phyloP scores from a whole-genome alignment of 768 basidiomycete genomes.

The Auricularia heimuer region DNA sequence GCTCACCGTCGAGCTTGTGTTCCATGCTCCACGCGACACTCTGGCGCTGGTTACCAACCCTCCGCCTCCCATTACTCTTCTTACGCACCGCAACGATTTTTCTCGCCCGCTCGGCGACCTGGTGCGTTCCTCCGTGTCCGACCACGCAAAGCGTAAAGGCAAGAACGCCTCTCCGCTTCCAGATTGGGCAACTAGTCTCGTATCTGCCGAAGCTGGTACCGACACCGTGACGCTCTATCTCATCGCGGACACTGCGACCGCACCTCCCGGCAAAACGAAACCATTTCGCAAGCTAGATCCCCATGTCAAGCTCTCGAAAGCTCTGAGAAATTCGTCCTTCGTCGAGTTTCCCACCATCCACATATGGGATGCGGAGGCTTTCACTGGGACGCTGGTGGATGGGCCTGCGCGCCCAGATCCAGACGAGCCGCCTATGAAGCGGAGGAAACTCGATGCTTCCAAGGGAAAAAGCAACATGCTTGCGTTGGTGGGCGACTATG shows the following conservation, averaged over 20 bases:
- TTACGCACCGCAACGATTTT: slow-evolving; percentile 57
- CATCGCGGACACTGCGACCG: slow-evolving; percentile 27
- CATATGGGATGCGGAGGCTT: slow-evolving; percentile 53
- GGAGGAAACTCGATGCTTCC: slow-evolving; percentile 42
- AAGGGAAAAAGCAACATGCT: slow-evolving; percentile 46
- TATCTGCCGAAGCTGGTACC: slow-evolving; percentile 45
- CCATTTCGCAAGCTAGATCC: slow-evolving; percentile 53
- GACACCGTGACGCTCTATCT: slow-evolving; percentile 52
- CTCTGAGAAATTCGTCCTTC: slow-evolving; percentile 55
- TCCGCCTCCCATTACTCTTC: slow-evolving; percentile 26
- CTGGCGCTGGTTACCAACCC: slow-evolving; percentile 23
- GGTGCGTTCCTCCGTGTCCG: slow-evolving; percentile 37
- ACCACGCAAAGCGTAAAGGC: slow-evolving; percentile 36
- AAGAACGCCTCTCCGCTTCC: slow-evolving; percentile 26
- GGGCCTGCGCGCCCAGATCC: slow-evolving; percentile 14
- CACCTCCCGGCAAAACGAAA: slow-evolving; percentile 11
- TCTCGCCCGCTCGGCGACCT: slow-evolving; percentile 39
- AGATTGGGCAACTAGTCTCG: slow-evolving; percentile 46
- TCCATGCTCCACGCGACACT: slow-evolving; percentile 44
- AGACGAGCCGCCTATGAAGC: slow-evolving; percentile 27
- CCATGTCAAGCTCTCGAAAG: slow-evolving; percentile 31
- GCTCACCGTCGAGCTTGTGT: slow-evolving; percentile 64
- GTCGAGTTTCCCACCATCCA: slow-evolving; percentile 81
- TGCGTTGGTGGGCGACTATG: slow-evolving; percentile 52
- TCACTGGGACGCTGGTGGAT: slow-evolving; percentile 51